Evolutionary conservation across 305 asterid genomes (phyloP), one percentile per base, ranked within the genome.

Genomic region (Fraxinus platypoda): DNA sequence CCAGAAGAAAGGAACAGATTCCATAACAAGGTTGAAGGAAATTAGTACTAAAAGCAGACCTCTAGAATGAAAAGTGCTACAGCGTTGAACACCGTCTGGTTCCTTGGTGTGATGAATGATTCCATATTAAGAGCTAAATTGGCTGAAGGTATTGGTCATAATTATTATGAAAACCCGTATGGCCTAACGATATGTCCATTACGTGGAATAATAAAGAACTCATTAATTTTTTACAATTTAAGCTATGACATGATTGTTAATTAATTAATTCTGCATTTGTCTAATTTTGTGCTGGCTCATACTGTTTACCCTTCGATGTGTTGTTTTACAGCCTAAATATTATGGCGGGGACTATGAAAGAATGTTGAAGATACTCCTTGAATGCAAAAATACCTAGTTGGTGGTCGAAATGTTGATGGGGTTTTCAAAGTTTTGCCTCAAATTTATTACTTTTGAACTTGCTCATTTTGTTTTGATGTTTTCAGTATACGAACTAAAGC

Each of bases 331-430:
- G 19, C 57, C 19, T 11, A 46, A 46, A 46, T 46, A 46, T 15
- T 13, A 46, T 13, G 57, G 57, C 3, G 57, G 19, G 19, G 57
- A 46, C 57, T 13, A 46, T 46, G 57, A 46, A 46, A 13, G 57
- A 46, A 46, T 13, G 19, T 46, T 46, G 57, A 46, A 46, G 12
- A 46, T 46, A 46, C 57, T 46, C 57, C 57, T 46, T 13, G 57
- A 46, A 13, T 46, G 57, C 57, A 46, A 46, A 46, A 46, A 46
- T 46, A 43, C 87, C 89, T 95, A 6, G 99, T 95, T 33, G 98
- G 88, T 41, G 97, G 97, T 80, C 90, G 99, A 81, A 89, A 87
- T 73, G 80, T 94, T 15, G 85, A 92, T 75, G 97, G 96, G 46
- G 88, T 86, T 70, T 95, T 94, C 83, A 92, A 92, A 97, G 97